Conservation (phyloP, 495 filamentous ascomycete species). For the Extremus antarcticus region DNA sequence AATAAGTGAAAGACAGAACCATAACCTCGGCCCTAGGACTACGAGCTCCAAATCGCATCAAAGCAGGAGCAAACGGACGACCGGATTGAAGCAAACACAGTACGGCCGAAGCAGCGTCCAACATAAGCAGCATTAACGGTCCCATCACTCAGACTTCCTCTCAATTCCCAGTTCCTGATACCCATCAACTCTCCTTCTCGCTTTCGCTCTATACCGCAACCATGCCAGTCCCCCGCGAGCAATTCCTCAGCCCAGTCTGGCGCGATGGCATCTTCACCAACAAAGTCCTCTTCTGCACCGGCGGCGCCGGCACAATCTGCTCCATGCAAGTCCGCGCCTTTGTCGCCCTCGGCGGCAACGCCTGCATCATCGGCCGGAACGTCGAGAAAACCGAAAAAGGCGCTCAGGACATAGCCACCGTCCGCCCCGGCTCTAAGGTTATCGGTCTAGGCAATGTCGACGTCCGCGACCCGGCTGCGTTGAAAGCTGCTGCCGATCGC, state of each 20-base stretch:
- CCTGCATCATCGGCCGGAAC: slow-evolving; percentile 85
- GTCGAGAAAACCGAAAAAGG: slow-evolving; percentile 75
- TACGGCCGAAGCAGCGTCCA: not conserved
- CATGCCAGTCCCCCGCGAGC: slow-evolving; percentile 58
- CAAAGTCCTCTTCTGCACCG: slow-evolving; percentile 92
- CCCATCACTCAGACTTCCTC: too few species aligned
- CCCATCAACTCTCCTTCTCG: not conserved
- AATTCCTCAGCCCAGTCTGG: slow-evolving; percentile 75
- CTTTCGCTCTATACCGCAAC: slow-evolving; percentile 4
- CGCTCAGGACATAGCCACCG: slow-evolving; percentile 70
- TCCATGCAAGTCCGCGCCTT: slow-evolving; percentile 85
- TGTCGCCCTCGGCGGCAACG: slow-evolving; percentile 83
- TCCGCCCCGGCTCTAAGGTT: slow-evolving; percentile 66
- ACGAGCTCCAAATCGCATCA: too few species aligned
- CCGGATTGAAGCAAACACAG: too few species aligned
- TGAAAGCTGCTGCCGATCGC: slow-evolving; percentile 62
- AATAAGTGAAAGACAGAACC: too few species aligned
- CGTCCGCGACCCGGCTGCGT: slow-evolving; percentile 58
- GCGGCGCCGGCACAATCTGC: slow-evolving; percentile 87
- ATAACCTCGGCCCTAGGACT: not conserved
- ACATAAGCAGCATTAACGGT: too few species aligned
- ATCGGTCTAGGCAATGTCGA: slow-evolving; percentile 77
- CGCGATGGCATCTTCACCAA: slow-evolving; percentile 76
- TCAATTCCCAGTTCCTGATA: not conserved
- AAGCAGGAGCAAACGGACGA: too few species aligned